Conservation (phyloP, 768 basidiomycete genomes). For the Ramaria sp. region DNA sequence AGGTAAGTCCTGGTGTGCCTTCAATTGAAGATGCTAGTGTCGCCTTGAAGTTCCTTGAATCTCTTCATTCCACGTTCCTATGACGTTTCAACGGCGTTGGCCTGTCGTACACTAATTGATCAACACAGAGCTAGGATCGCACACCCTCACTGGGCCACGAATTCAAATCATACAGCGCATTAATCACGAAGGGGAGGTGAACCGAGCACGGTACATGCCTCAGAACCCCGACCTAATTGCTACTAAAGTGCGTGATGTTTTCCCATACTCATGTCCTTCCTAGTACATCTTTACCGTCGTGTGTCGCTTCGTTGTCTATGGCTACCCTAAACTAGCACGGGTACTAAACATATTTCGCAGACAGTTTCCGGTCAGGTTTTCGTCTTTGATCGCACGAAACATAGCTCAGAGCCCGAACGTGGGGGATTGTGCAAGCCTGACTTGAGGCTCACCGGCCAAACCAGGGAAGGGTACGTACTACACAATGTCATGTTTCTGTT, state of each 20-base stretch:
- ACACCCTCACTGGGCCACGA: slow-evolving; percentile 68
- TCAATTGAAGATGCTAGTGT: background rate
- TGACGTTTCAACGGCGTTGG: too few relatives aligned
- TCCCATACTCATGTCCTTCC: background rate
- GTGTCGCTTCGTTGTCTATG: too few relatives aligned
- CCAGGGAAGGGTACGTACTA: slow-evolving; percentile 69
- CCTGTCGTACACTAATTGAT: background rate
- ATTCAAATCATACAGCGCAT: slow-evolving; percentile 89
- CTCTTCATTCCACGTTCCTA: too few relatives aligned
- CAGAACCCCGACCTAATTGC: slow-evolving; percentile 97
- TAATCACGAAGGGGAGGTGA: slow-evolving; percentile 93
- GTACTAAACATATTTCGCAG: too few relatives aligned
- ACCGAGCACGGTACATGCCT: slow-evolving; percentile 97
- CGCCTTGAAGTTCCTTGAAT: too few relatives aligned
- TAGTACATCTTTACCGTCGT: too few relatives aligned
- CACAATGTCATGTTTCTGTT: background rate
- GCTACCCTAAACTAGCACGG: too few relatives aligned
- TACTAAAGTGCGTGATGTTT: slow-evolving; percentile 47
- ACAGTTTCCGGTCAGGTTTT: slow-evolving; percentile 81
- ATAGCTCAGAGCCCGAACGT: slow-evolving; percentile 83
- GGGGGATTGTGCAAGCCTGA: slow-evolving; percentile 83
- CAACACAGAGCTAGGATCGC: slow-evolving; percentile 73
- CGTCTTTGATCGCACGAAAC: slow-evolving; percentile 96
- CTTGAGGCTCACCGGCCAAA: slow-evolving; percentile 83
- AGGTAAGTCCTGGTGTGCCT: slow-evolving; percentile 19